phyloP scores from a whole-genome alignment of 1,284 basidiomycete species.

The Trichosporon faecale region DNA sequence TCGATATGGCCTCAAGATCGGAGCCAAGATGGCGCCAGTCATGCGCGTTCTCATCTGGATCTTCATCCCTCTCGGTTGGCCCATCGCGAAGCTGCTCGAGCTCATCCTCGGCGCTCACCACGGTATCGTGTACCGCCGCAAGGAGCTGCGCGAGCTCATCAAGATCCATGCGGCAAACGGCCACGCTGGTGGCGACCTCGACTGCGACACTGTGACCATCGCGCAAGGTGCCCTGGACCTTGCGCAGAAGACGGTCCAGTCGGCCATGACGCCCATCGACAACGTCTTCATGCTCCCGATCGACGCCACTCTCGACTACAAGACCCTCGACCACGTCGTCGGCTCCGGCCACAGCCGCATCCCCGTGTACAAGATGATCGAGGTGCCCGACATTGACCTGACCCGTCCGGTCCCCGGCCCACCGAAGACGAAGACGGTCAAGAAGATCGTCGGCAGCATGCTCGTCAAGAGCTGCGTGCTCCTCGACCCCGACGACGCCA shows the following conservation, averaged over 20 bases:
- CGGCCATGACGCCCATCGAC: slow-evolving; percentile 77
- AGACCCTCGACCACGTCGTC: slow-evolving; percentile 69
- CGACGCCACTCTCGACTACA: slow-evolving; percentile 73
- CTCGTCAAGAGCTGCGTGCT: slow-evolving; percentile 81
- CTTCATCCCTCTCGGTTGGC: slow-evolving; percentile 70
- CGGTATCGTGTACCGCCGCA: slow-evolving; percentile 45
- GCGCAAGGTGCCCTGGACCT: slow-evolving; percentile 71
- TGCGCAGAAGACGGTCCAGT: slow-evolving; percentile 63
- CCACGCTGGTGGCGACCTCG: slow-evolving; percentile 66
- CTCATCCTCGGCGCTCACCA: slow-evolving; percentile 67
- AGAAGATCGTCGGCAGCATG: slow-evolving; percentile 75
- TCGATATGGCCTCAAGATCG: slow-evolving; percentile 84
- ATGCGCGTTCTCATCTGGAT: slow-evolving; percentile 66
- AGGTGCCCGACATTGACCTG: slow-evolving; percentile 56
- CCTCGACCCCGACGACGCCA: slow-evolving; percentile 80
- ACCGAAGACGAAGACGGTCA: slow-evolving; percentile 56
- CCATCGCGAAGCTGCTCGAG: slow-evolving; percentile 79
- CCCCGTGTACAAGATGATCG: slow-evolving; percentile 66
- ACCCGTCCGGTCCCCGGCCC: slow-evolving; percentile 30
- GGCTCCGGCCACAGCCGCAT: slow-evolving; percentile 69
- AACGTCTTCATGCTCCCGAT: slow-evolving; percentile 70
- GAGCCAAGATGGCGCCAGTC: slow-evolving; percentile 78
- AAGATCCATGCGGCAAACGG: slow-evolving; percentile 64
- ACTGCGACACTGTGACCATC: slow-evolving; percentile 69
- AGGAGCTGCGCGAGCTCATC: slow-evolving; percentile 68